Conservation (phyloP, 495 filamentous ascomycete genomes). For the Hypoxylon subgilvum region DNA sequence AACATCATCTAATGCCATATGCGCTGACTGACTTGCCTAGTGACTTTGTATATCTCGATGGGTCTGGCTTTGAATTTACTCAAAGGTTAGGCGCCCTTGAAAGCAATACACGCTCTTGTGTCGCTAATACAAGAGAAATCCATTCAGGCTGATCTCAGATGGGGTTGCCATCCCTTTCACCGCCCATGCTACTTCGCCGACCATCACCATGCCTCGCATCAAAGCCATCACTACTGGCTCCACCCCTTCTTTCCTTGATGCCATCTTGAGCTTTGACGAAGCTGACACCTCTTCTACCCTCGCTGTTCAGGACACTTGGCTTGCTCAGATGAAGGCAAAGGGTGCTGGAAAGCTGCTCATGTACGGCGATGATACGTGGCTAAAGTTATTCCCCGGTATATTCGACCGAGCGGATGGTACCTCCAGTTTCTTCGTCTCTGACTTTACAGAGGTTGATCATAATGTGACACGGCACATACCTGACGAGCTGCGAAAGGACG, state of each 20-base stretch:
- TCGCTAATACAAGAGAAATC: slow-evolving; percentile 34
- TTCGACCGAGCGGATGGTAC: slow-evolving; percentile 91
- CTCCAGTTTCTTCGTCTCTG: slow-evolving; percentile 97
- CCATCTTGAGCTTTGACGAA: slow-evolving; percentile 96
- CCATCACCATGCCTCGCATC: slow-evolving; percentile 96
- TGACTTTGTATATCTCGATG: slow-evolving; percentile 88
- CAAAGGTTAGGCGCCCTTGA: slow-evolving; percentile 68
- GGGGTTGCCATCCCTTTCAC: slow-evolving; percentile 91
- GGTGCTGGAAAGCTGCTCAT: slow-evolving; percentile 76
- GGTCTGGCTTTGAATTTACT: slow-evolving; percentile 85
- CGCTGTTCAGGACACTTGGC: slow-evolving; percentile 89
- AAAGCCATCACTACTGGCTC: slow-evolving; percentile 98
- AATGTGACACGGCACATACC: slow-evolving; percentile 94
- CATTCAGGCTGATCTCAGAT: slow-evolving; percentile 74
- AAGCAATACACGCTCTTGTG: neutral
- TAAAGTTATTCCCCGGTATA: slow-evolving; percentile 89
- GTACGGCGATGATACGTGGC: slow-evolving; percentile 98
- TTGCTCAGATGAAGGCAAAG: slow-evolving; percentile 85
- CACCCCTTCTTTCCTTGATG: slow-evolving; percentile 94
- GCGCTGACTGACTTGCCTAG: slow-evolving; percentile 51
- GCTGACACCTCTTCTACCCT: slow-evolving; percentile 87
- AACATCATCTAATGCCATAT: neutral
- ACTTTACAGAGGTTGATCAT: slow-evolving; percentile 96
- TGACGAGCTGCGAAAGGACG: slow-evolving; percentile 71
- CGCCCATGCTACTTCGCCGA: slow-evolving; percentile 92